These are phyloP conservation scores for Psilocybe subaeruginosa DNA, from an alignment of 768 basidiomycete species.

Conservation along the genomic window DNA sequence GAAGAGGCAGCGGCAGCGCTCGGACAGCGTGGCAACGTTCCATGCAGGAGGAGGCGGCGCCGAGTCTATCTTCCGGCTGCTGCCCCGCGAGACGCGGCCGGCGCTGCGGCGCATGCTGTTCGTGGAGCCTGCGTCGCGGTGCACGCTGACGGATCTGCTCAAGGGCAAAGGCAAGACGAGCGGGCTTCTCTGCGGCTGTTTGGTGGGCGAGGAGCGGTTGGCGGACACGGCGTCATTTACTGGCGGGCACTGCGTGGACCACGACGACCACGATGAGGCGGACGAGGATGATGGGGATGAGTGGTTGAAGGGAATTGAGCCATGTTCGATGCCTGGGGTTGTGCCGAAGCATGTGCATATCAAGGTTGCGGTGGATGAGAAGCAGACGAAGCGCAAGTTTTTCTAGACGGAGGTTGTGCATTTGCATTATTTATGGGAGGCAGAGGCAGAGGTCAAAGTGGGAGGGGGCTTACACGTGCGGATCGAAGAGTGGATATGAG, in stretches of 20 bases:
- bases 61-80: conserved; percentile 94
- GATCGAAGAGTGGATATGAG: no score
- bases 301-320: conserved; percentile 78
- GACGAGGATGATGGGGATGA: conserved; percentile 84
- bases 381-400: conserved; percentile 67
- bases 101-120: conserved; percentile 93
- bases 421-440: no score
- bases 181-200: conserved; percentile 82
- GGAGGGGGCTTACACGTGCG: no score
- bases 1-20: conserved; percentile 40
- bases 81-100: conserved; percentile 90
- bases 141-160: conserved; percentile 90
- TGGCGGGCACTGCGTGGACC: conserved; percentile 58
- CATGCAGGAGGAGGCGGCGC: conserved; percentile 62
- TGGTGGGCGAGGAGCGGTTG: conserved; percentile 28
- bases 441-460: no score
- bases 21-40: conserved; percentile 65
- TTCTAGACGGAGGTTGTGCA: conserved; percentile 44
- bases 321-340: conserved; percentile 60
- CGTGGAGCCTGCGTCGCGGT: conserved; percentile 86
- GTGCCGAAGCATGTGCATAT: conserved; percentile 67
- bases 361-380: conserved; percentile 76
- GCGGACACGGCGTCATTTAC: conserved; percentile 21
- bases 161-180: conserved; percentile 77
- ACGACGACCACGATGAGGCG: conserved; percentile 64